Conservation (phyloP, 306 rosid species). For the Inga leiocalycina region DNA sequence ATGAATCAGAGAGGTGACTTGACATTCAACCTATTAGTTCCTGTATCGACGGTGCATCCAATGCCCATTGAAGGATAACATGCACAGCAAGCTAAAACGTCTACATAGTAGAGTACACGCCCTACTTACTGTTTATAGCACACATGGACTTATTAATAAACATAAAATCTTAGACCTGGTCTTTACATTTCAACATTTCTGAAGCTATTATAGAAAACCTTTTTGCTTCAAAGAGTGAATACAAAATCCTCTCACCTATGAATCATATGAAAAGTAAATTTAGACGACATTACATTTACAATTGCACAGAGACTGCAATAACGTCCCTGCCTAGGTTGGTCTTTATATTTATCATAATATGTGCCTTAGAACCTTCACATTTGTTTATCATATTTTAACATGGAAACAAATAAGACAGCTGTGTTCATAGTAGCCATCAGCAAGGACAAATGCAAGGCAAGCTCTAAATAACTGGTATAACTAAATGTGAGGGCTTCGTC, state of each 20-base stretch:
- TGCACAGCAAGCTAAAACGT: conserved; percentile 27
- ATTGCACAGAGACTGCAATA: conserved; percentile 15
- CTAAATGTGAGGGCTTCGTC: background rate
- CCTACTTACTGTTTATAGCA: background rate
- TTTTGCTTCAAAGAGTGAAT: conserved; percentile 31
- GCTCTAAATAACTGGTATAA: background rate
- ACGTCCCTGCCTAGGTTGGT: conserved; percentile 2
- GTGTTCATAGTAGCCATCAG: background rate
- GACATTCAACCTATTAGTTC: conserved; percentile 17
- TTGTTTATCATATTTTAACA: background rate
- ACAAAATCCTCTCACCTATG: conserved; percentile 1
- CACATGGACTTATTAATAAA: conserved; percentile 5
- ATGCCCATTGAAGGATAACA: conserved; percentile 20
- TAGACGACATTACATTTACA: conserved; percentile 6
- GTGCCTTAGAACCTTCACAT: background rate
- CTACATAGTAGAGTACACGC: conserved; percentile 15
- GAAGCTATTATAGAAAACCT: conserved; percentile 7
- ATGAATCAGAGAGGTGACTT: conserved; percentile 31
- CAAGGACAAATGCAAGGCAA: background rate
- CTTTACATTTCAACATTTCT: conserved; percentile 24
- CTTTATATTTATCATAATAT: background rate
- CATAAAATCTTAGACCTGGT: conserved; percentile 26
- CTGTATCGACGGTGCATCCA: background rate
- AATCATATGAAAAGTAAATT: conserved; percentile 23
- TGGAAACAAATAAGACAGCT: background rate